Conservation (phyloP, 495 filamentous ascomycete genomes). For the Daldinia grandis region DNA sequence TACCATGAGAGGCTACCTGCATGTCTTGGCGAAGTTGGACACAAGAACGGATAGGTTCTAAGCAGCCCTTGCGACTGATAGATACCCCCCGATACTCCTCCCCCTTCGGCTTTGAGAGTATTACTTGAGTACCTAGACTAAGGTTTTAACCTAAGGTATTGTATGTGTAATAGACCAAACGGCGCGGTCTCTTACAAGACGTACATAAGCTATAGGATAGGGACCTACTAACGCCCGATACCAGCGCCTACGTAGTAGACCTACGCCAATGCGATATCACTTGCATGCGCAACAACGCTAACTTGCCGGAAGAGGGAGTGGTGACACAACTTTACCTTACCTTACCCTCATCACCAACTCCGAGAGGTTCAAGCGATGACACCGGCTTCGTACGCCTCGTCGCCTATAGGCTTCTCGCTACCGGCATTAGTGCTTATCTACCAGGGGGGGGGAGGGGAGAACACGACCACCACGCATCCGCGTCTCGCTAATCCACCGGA, state of each 20-base stretch:
- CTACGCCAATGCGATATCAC: conserved; percentile 41
- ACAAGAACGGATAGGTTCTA: conserved; percentile 5
- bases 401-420: conserved; percentile 28
- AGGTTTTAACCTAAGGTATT: too few relatives aligned
- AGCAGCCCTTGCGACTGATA: background rate
- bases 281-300: conserved; percentile 34
- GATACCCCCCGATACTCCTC: background rate
- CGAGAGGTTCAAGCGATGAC: conserved; percentile 24
- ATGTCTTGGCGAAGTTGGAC: conserved; percentile 31
- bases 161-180: conserved; percentile 5
- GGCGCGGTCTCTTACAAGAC: conserved; percentile 11
- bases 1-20: conserved; percentile 40
- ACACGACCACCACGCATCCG: conserved; percentile 11
- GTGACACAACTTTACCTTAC: conserved; percentile 36
- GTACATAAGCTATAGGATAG: conserved; percentile 8
- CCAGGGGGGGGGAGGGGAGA: conserved; percentile 10
- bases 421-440: conserved; percentile 38
- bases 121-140: background rate
- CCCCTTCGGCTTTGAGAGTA: background rate
- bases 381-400: conserved; percentile 13
- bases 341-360: conserved; percentile 37
- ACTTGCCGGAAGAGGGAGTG: conserved; percentile 19
- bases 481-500: conserved; percentile 2
- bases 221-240: conserved; percentile 1
- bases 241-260: conserved; percentile 4